A percentile compares a stretch with the other conserved stretches of the same genome.
Conservation (phyloP, 768 basidiomycete species). For the Mycena rosella region DNA sequence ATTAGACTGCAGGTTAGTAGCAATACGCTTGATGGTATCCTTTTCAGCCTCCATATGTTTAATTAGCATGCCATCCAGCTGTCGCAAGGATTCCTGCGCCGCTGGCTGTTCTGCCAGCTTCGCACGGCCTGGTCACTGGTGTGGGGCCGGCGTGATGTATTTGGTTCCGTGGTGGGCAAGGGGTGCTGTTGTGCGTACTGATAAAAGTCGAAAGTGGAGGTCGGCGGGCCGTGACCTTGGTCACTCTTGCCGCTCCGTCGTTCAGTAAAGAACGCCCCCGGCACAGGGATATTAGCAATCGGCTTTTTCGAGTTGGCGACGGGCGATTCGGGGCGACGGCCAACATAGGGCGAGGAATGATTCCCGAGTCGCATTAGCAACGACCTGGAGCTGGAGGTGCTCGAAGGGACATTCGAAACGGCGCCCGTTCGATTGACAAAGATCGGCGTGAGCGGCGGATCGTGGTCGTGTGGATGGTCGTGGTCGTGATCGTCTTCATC, state of each 20-base stretch:
- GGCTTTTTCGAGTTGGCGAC: conserved; percentile 56
- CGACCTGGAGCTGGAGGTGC: conserved; percentile 50
- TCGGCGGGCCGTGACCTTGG: conserved; percentile 49
- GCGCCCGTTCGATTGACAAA: conserved; percentile 53
- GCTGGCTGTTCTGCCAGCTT: conserved; percentile 51
- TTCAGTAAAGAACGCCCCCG: conserved; percentile 61
- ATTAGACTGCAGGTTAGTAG: conserved; percentile 52
- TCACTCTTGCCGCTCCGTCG: conserved; percentile 57
- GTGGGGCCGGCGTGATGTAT: conserved; percentile 42
- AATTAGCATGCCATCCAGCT: conserved; percentile 83
- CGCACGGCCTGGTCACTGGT: conserved; percentile 46
- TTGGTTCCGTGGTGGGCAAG: conserved; percentile 30
- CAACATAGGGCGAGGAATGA: conserved; percentile 76
- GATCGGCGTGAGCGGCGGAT: conserved; percentile 43
- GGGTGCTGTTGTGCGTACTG: conserved; percentile 60
- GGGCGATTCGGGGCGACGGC: conserved; percentile 51
- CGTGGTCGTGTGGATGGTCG: too few relatives aligned
- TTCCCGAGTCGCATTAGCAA: conserved; percentile 76
- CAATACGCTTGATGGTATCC: conserved; percentile 83
- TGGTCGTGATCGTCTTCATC: conserved; percentile 54
- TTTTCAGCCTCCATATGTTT: conserved; percentile 89
- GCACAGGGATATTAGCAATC: conserved; percentile 63
- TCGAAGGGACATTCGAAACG: conserved; percentile 52
- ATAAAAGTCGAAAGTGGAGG: conserved; percentile 60
- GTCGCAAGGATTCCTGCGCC: conserved; percentile 71